Evolutionary conservation across 768 basidiomycete species (phyloP), one percentile per base, ranked within the genome.

Genomic region (Asterophora lycoperdoides): DNA sequence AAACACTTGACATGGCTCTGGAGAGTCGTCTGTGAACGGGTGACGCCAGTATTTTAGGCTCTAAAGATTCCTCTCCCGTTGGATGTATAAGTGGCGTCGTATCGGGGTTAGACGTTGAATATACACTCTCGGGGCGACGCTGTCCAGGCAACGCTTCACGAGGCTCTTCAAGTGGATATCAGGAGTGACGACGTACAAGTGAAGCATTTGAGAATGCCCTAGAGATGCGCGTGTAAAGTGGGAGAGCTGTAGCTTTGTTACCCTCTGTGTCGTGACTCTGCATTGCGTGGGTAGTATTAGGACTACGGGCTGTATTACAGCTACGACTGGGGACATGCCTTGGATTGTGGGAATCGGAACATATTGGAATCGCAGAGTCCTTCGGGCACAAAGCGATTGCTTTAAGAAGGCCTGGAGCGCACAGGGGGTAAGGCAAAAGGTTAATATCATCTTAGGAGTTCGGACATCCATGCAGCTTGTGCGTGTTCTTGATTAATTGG

Each of bases 151-250:
- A 43, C 13, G 14, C 8, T 35, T 29, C 15, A 23, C 10, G 29
- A 32, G 28, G 45, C 23, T 1, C 8, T 38, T 5, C 8, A 9
- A 33, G 8, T 7, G 10, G 8, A 10, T 28, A 44, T 17, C 8
- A 18, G 3, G 14, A 19, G 18, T 20, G 14, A 29, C 49, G 13
- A 29, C 49, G 13, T 23, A 50, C 49, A 17, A 28, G 30, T 8
- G 42, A 50, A 39, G 36, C 41, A 23, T 44, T 50, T 9, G 49
- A 50, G 13, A 50, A n/a, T 1, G 49, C 18, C 37, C 42, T 33
- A 30, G 36, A 29, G 10, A 50, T 41, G 28, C 36, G 23, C 9
- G 39, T 20, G 23, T 50, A 33, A 8, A 50, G 14, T 14, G 35
- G 49, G 1, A 29, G 23, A 3, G 39, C 49, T 19, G 15, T 20